phyloP scores from a whole-genome alignment of 345 rosid genomes.

The Lumnitzera racemosa region DNA sequence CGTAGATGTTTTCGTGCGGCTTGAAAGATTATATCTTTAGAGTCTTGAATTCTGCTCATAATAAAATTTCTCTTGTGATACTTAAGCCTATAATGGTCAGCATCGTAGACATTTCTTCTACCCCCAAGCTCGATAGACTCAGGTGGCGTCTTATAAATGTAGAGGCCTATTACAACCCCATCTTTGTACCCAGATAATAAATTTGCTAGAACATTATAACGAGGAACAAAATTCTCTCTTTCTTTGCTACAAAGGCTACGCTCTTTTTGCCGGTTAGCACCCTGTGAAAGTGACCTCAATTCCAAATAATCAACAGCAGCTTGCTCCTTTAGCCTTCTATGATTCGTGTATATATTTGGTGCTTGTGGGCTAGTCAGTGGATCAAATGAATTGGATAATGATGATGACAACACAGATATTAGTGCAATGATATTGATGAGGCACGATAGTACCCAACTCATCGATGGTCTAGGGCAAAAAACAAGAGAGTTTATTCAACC shows the following conservation, averaged over 20 bases:
- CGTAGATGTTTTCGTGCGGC: conserved; percentile 5
- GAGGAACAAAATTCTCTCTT: conserved; percentile 82
- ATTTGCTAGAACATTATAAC: conserved; percentile 76
- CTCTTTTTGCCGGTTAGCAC: conserved; percentile 47
- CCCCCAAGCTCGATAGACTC: conserved; percentile 3
- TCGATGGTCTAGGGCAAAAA: conserved; percentile 63
- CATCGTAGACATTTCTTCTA: conserved; percentile 5
- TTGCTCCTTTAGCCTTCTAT: conserved; percentile 90
- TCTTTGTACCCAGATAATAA: conserved; percentile 64
- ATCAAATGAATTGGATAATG: conserved; percentile 49
- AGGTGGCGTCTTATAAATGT: conserved; percentile 8
- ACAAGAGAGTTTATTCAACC: conserved; percentile 46
- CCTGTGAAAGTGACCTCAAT: conserved; percentile 52
- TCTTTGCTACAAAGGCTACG: conserved; percentile 79
- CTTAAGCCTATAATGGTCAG: conserved; percentile 27
- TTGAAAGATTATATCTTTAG: conserved; percentile 6
- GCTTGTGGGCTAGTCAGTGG: conserved; percentile 30
- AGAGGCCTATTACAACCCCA: conserved; percentile 32
- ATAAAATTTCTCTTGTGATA: conserved; percentile 22
- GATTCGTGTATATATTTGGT: conserved; percentile 54
- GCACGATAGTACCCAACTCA: conserved; percentile 56
- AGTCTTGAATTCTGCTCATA: conserved; percentile 4
- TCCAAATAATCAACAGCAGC: conserved; percentile 80
- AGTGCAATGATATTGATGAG: conserved; percentile 55
- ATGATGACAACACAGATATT: conserved; percentile 61